These are phyloP conservation scores for Ustilago xerochloae DNA, from an alignment of 1,284 basidiomycete species.

Conservation along the genomic window DNA sequence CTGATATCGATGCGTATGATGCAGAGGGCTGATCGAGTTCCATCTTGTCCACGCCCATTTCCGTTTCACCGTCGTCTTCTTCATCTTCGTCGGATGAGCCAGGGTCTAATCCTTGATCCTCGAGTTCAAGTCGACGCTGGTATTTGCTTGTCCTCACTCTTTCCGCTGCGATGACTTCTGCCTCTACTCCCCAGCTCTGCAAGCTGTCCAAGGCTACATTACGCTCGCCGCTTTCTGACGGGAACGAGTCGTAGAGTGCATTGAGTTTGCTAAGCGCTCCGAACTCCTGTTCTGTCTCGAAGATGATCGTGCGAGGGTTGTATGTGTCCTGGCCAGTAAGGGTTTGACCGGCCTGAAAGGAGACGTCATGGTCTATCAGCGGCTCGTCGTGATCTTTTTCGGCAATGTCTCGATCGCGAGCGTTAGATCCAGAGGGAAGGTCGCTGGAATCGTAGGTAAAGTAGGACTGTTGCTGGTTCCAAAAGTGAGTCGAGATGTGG, in stretches of 20 bases:
- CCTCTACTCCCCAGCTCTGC: conserved; percentile 25
- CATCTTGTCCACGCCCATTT: conserved; percentile 10
- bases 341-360: conserved; percentile 59
- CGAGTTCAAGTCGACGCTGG: conserved; percentile 40
- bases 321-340: conserved; percentile 55
- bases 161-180: conserved; percentile 26
- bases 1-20: not conserved
- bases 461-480: conserved; percentile 64
- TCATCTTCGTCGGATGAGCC: conserved; percentile 32
- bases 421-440: conserved; percentile 24
- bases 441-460: conserved; percentile 48
- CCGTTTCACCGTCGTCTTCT: conserved; percentile 10
- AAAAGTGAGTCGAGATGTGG: conserved; percentile 64
- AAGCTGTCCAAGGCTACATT: conserved; percentile 28
- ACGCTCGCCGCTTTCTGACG: conserved; percentile 11
- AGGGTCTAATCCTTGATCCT: conserved; percentile 45
- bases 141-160: conserved; percentile 31
- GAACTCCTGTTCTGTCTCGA: conserved; percentile 60
- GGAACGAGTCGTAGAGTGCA: conserved; percentile 48
- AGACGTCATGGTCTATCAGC: conserved; percentile 60
- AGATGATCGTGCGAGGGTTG: conserved; percentile 57
- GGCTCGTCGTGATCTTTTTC: conserved; percentile 19
- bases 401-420: conserved; percentile 4
- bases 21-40: not conserved
- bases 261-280: conserved; percentile 50